Evolutionary conservation across 371 early-diverging fungal genomes (phyloP).

Genomic region (Spraguea lophii): DNA sequence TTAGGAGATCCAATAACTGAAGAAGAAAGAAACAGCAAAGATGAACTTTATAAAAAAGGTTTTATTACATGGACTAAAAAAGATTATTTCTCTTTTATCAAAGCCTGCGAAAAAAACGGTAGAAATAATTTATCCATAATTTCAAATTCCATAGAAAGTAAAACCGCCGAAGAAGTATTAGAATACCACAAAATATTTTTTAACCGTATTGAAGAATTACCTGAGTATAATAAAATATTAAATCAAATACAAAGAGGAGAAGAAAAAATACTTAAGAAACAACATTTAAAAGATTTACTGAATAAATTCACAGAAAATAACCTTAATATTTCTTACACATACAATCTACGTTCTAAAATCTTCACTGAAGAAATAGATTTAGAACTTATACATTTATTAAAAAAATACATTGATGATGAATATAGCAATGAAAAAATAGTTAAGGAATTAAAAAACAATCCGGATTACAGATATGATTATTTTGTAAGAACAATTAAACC

Average conservation of each 20-base stretch:
- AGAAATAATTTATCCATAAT: conserved; percentile 44
- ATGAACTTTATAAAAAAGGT: conserved; percentile 54
- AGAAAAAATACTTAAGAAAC: conserved; percentile 4
- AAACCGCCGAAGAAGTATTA: conserved; percentile 26
- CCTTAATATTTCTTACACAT: not conserved
- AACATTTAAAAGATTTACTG: conserved; percentile 26
- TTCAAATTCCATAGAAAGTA: conserved; percentile 9
- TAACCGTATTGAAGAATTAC: conserved; percentile 31
- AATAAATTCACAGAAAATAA: conserved; percentile 10
- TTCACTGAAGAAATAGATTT: not conserved
- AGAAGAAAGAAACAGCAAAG: conserved; percentile 61
- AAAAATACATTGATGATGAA: not conserved
- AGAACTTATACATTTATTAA: not conserved
- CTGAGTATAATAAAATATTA: conserved; percentile 34
- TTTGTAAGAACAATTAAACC: not conserved
- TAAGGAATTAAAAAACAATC: not conserved
- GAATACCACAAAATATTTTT: conserved; percentile 38
- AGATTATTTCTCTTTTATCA: conserved; percentile 67
- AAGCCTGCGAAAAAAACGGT: conserved; percentile 69
- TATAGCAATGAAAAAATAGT: not conserved
- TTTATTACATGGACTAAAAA: conserved; percentile 74
- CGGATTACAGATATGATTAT: not conserved
- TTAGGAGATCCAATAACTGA: conserved; percentile 64
- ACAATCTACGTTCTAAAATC: not conserved
- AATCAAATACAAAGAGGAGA: conserved; percentile 22